Base-by-base conservation (phyloP, 306 rosid species). In the Psophocarpus tetragonolobus region DNA sequence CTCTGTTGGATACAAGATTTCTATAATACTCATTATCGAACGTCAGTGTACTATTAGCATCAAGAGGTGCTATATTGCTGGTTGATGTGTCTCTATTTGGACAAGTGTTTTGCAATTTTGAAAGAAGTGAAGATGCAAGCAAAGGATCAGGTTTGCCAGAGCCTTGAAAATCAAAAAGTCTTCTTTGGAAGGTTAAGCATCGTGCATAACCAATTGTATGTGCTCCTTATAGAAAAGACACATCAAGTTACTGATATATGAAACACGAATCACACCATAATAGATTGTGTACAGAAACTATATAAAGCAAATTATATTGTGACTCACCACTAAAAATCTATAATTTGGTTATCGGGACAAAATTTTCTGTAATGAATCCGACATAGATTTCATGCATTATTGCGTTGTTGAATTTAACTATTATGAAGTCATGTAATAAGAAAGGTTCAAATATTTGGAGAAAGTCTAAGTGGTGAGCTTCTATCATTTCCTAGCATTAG, bases 151-250 rank as follows among this genome's bases (percentile, higher is more conserved):
- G 87, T 26, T 74, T 71, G 24, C 97, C 92, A 0, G 94, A 83
- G 42, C 87, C 88, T 17, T 81, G 56, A 74, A 71, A 90, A 81
- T 90, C 26, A 57, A 88, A 91, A 15, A 90, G 91, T 20, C 97
- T 90, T 5, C 76, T 1, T 77, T 87, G 84, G 87, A 92, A 85
- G 36, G 85, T 84, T 51, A 82, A 75, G 82, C 97, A 92, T 17
- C 81, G 93, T 2, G 94, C 92, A 68, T 70, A 92, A 0, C 97
- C 97, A 69, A 92, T 79, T 11, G 97, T 90, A 73, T 91, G 97
- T 51, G 67, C 92, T 48, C 94, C 97, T 85, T 47, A 26, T 20
- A 29, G 8, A 32, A 47, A 57, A 68, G 1, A 35, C 38, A 42
- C 27, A 80, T 26, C 30, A 15, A 17, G 48, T 14, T 17, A 54